Conservation (phyloP, 192 early-diverging fungal genomes). For the Backusella circina region DNA sequence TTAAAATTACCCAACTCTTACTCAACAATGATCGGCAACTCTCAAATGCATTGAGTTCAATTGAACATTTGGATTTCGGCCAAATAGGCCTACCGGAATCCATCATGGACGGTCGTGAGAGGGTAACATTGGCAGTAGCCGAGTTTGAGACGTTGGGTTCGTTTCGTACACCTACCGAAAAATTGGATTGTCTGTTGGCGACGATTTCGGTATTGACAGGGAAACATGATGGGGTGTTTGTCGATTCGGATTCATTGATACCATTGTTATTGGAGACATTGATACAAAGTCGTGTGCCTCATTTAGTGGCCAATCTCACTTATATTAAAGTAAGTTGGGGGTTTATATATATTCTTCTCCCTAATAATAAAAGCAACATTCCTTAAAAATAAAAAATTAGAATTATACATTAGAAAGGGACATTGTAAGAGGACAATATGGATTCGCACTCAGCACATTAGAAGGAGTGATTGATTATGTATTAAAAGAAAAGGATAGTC, state of each 20-base stretch:
- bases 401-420: constrained; percentile 43
- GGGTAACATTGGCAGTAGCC: constrained; percentile 33
- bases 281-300: constrained; percentile 42
- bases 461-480: constrained; percentile 47
- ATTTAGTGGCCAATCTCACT: constrained; percentile 38
- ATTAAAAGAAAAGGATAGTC: constrained; percentile 18
- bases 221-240: not conserved
- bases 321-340: constrained; percentile 36
- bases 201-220: constrained; percentile 28
- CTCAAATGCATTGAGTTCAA: constrained; percentile 26
- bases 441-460: constrained; percentile 46
- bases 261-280: constrained; percentile 46
- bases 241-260: constrained; percentile 40
- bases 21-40: constrained; percentile 36
- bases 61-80: constrained; percentile 39
- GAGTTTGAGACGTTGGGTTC: constrained; percentile 43
- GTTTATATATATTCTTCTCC: not conserved
- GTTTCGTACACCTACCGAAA: constrained; percentile 46
- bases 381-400: no score
- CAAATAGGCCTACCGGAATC: constrained; percentile 44
- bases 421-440: constrained; percentile 36
- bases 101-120: constrained; percentile 23
- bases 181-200: constrained; percentile 38
- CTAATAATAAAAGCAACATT: not conserved
- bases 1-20: constrained; percentile 42